Evolutionary conservation across 2,329 filamentous ascomycete genomes (phyloP).

Genomic region (Aspergillus sp.): DNA sequence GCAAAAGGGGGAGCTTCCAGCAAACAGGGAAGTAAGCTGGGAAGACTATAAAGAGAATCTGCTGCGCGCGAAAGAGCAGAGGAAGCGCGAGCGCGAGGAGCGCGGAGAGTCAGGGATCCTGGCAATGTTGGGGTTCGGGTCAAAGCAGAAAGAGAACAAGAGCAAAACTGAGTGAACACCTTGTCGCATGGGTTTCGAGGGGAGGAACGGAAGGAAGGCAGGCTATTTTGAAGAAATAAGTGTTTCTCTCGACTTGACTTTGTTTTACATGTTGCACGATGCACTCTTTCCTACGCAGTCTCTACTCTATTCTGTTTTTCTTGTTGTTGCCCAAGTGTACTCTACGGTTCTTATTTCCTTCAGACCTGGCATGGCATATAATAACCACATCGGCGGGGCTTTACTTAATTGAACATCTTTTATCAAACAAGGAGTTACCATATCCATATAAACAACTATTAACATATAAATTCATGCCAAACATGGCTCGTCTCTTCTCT

Average conservation of each 20-base stretch:
- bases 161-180: slow-evolving; percentile 18
- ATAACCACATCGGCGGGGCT: no score
- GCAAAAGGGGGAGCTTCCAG: slow-evolving; percentile 4
- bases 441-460: neutral
- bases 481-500: slow-evolving; percentile 12
- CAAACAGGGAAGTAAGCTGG: slow-evolving; percentile 22
- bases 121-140: slow-evolving; percentile 15
- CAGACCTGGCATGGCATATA: no score
- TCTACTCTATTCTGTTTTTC: no score
- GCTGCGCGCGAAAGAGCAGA: slow-evolving; percentile 28
- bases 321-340: no score
- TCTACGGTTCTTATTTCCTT: no score
- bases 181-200: neutral
- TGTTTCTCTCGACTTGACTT: neutral
- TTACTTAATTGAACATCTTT: no score
- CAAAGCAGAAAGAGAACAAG: slow-evolving; percentile 9
- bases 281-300: no score
- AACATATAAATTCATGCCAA: slow-evolving; percentile 10
- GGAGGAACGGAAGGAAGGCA: neutral
- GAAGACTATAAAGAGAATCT: slow-evolving; percentile 35
- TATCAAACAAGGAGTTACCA: no score
- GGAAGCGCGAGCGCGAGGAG: slow-evolving; percentile 22
- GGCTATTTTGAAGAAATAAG: neutral
- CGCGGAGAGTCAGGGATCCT: slow-evolving; percentile 17
- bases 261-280: no score